phyloP scores from a whole-genome alignment of 179 eudicot species.

The Nepenthes alata region DNA sequence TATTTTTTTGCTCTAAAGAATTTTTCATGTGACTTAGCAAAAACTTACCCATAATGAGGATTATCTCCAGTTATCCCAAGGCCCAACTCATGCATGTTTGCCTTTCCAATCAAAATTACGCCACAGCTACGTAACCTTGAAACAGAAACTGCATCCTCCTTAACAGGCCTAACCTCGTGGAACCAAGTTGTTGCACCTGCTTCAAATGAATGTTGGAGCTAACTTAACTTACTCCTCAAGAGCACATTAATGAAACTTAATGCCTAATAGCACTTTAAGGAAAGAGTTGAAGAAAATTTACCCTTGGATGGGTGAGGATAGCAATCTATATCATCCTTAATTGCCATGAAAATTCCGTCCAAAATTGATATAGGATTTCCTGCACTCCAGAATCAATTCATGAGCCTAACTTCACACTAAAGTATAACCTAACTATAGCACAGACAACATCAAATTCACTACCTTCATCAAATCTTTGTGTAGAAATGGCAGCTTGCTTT shows the following conservation, averaged over 20 bases:
- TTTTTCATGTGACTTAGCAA: not conserved
- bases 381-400: constrained; percentile 19
- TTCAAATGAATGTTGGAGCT: constrained; percentile 5
- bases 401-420: not conserved
- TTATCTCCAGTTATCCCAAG: constrained; percentile 88
- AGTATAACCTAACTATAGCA: not conserved
- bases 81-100: constrained; percentile 97
- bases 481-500: constrained; percentile 90
- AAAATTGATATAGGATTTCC: constrained; percentile 71
- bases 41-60: constrained; percentile 72
- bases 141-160: constrained; percentile 70
- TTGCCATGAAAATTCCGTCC: constrained; percentile 86
- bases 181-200: constrained; percentile 86
- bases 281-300: constrained; percentile 9
- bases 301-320: constrained; percentile 80
- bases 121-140: constrained; percentile 89
- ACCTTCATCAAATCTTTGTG: constrained; percentile 89
- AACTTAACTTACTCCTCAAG: not conserved
- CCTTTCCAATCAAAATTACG: constrained; percentile 82
- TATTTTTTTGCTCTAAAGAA: no score
- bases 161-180: constrained; percentile 64
- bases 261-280: not conserved
- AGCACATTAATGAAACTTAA: not conserved
- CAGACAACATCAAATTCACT: constrained; percentile 8
- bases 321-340: constrained; percentile 95